Percentiles rank a stretch among this genome's conserved stretches.
These are phyloP conservation scores for Torulaspora maleeae DNA, from an alignment of 805 yeast genomes.

Conservation along the genomic window DNA sequence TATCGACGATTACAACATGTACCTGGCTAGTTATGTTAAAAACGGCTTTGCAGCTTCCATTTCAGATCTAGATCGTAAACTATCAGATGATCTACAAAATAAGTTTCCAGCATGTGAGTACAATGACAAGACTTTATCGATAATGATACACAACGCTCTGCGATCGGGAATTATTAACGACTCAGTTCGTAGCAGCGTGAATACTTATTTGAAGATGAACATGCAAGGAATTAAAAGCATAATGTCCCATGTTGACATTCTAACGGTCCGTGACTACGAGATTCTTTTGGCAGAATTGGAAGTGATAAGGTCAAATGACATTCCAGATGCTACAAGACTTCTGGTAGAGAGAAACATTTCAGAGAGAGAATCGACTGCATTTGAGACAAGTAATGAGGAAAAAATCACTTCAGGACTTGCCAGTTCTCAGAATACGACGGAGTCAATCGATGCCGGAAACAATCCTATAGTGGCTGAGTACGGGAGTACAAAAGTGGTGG, in stretches of 20 bases:
- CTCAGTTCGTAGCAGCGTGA: slow-evolving; percentile 7
- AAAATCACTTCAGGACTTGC: too few relatives aligned
- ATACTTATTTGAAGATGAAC: slow-evolving; percentile 24
- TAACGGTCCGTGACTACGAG: slow-evolving; percentile 30
- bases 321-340: slow-evolving; percentile 26
- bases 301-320: slow-evolving; percentile 29
- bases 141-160: slow-evolving; percentile 47
- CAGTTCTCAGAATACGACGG: not conserved
- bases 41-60: slow-evolving; percentile 32
- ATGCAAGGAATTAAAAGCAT: slow-evolving; percentile 16
- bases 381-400: not conserved
- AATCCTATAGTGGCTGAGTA: not conserved
- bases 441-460: not conserved
- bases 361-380: not conserved
- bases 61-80: slow-evolving; percentile 37
- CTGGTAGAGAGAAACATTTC: slow-evolving; percentile 13
- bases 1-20: slow-evolving; percentile 65
- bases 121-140: slow-evolving; percentile 58
- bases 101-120: slow-evolving; percentile 37
- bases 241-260: slow-evolving; percentile 27
- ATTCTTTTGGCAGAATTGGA: slow-evolving; percentile 38
- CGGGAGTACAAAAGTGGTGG: not conserved
- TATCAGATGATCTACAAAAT: slow-evolving; percentile 41
- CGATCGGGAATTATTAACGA: slow-evolving; percentile 10
- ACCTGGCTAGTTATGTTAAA: slow-evolving; percentile 35